phyloP scores from a whole-genome alignment of 306 rosid genomes.

The Hippophae gyantsensis region DNA sequence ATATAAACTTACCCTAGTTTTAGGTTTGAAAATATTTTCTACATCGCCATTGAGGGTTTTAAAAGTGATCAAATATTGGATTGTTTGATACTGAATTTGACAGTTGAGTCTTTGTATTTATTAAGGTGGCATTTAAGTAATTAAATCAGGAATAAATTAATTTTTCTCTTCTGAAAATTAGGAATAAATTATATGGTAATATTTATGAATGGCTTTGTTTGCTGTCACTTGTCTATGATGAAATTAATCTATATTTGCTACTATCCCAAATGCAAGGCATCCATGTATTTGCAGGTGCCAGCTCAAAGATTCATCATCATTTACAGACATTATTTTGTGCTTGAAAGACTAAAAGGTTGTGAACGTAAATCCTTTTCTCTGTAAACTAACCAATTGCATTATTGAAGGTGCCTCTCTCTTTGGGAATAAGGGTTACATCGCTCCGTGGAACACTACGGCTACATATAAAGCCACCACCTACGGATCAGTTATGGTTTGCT shows the following conservation, averaged over 20 bases:
- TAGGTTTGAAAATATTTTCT: neutral
- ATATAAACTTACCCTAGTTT: neutral
- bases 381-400: conserved; percentile 26
- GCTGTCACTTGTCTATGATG: no score
- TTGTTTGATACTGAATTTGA: neutral
- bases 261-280: no score
- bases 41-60: neutral
- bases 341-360: neutral
- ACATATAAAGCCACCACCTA: conserved; percentile 92
- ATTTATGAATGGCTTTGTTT: no score
- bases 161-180: no score
- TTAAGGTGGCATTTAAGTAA: neutral
- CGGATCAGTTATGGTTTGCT: conserved; percentile 79
- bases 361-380: neutral
- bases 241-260: no score
- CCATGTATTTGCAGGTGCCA: no score
- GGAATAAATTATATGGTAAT: no score
- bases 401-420: conserved; percentile 69
- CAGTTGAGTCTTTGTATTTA: neutral
- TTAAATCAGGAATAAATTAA: no score
- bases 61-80: neutral
- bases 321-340: no score
- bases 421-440: conserved; percentile 68
- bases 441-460: conserved; percentile 78
- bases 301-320: no score